phyloP scores from a whole-genome alignment of 805 yeast genomes.

The Lipomyces anomalus region DNA sequence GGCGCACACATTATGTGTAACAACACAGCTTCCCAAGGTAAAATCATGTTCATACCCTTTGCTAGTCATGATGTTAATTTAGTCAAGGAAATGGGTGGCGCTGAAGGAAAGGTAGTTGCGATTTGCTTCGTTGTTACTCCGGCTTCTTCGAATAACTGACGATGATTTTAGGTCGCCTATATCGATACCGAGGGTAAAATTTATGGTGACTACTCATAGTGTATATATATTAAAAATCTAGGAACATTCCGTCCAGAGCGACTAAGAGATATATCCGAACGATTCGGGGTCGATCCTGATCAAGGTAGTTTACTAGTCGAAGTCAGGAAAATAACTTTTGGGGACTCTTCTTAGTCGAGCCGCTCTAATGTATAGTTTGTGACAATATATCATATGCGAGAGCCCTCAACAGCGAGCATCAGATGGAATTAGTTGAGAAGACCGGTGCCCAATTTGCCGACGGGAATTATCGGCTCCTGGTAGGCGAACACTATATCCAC shows the following conservation, averaged over 20 bases:
- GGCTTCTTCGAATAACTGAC: too few species aligned
- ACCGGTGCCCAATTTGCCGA: conserved; percentile 63
- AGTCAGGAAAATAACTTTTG: not conserved
- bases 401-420: conserved; percentile 74
- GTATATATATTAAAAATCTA: conserved; percentile 73
- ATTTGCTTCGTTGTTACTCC: too few species aligned
- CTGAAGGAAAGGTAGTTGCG: conserved; percentile 79
- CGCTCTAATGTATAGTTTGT: conserved; percentile 29
- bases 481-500: conserved; percentile 25
- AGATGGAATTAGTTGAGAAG: conserved; percentile 62
- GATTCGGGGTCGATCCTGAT: conserved; percentile 65
- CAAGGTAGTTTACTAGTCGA: too few species aligned
- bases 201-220: too few species aligned
- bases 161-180: too few species aligned
- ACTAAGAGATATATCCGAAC: conserved; percentile 56
- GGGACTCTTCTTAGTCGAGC: conserved; percentile 1
- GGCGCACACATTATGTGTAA: conserved; percentile 72
- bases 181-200: too few species aligned
- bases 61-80: conserved; percentile 24
- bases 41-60: not conserved
- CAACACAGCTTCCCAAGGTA: conserved; percentile 52
- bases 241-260: conserved; percentile 77
- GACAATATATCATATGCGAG: conserved; percentile 71
- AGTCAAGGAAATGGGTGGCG: conserved; percentile 54
- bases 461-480: conserved; percentile 56